These are phyloP conservation scores for Annulohypoxylon moriforme DNA, from an alignment of 495 filamentous ascomycete genomes.

Conservation along the genomic window DNA sequence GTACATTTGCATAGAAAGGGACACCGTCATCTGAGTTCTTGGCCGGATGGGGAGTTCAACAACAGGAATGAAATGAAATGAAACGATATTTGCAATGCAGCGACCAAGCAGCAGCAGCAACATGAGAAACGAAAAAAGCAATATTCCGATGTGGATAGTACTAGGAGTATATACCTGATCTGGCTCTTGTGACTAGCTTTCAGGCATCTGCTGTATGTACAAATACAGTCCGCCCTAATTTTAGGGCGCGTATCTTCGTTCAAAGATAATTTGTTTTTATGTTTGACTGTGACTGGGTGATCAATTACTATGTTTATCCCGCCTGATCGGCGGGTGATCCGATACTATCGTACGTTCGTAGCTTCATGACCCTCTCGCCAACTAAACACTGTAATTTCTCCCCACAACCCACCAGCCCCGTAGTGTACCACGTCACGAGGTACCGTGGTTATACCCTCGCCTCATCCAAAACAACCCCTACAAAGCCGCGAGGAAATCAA, in stretches of 20 bases:
- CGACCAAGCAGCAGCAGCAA: background rate
- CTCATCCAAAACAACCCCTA: background rate
- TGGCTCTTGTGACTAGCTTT: background rate
- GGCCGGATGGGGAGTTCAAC: background rate
- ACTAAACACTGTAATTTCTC: background rate
- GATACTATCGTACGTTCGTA: background rate
- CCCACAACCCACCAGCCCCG: background rate
- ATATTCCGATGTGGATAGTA: background rate
- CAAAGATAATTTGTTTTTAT: background rate
- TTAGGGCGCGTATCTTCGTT: background rate
- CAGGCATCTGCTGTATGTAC: background rate
- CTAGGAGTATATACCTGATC: background rate
- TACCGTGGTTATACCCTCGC: background rate
- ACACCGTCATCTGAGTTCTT: background rate
- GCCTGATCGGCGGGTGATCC: background rate
- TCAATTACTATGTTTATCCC: background rate
- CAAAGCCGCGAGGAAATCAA: background rate
- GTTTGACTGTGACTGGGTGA: background rate
- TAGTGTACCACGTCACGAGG: background rate
- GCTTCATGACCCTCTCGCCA: background rate
- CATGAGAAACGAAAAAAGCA: background rate
- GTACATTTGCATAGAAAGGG: conserved; percentile 13
- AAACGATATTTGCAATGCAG: background rate
- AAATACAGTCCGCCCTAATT: background rate
- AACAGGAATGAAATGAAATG: conserved; percentile 1